Evolutionary conservation across 768 basidiomycete species (phyloP), one percentile per base, ranked within the genome.

Genomic region (Mycena maculata): DNA sequence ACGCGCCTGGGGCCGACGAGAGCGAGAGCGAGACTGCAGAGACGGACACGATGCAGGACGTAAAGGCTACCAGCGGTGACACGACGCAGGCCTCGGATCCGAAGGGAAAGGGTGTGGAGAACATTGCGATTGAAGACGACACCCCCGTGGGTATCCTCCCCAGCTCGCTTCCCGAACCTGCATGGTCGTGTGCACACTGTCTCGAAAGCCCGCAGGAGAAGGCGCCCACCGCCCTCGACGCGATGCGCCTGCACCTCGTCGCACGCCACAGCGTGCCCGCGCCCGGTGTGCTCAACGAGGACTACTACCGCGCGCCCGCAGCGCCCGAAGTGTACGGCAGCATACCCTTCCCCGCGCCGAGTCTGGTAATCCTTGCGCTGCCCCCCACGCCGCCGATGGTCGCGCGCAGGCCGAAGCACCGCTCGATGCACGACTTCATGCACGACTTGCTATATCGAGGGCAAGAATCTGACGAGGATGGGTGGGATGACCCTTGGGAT

Each of bases 161-260:
- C 33, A 30, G 49, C 31, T 27, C 55, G 38, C 48, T 62, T 22
- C 38, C 38, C 27, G 69, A 62, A 16, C 20, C 47, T 31, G 67
- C 68, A 23, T 84, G 79, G 80, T 72, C 76, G 13, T 83, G 82
- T 36, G 72, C 69, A 1, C 79, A 80, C 27, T 86, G 85, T 58
- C 68, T 81, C 36, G 85, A 86, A 68, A 75, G 77, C 22, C 74
- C 76, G 8, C 59, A 47, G 4, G 86, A 86, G 68, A 62, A 63
- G 12, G 70, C 75, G 12, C 71, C 77, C 25, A 62, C 68, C 60
- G 65, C 70, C 7, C 66, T 84, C 27, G 58, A 69, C 8, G 68
- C 60, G 31, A 74, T 85, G 41, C 75, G 75, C 60, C 25, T 16
- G n/a, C 84, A 85, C 69, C 48, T 82, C 20, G 6, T 10, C 5